Conservation (phyloP, 352 stramenopile genomes). For the Blastocystis sp. region DNA sequence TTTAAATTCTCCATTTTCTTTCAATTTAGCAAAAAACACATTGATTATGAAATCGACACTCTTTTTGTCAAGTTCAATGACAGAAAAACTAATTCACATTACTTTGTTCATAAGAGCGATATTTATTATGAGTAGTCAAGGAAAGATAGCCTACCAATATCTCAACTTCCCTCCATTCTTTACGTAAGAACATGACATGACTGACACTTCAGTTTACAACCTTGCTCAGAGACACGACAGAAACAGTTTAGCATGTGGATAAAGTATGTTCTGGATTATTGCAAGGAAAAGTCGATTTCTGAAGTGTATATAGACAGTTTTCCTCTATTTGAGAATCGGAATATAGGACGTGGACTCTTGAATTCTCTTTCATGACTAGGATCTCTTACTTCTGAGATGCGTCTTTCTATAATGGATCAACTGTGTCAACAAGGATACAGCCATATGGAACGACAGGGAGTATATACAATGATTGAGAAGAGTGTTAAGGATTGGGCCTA, state of each 20-base stretch:
- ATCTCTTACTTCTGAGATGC: not conserved
- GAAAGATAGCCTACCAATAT: not conserved
- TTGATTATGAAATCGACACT: not conserved
- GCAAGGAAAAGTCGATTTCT: not conserved
- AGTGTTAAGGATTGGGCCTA: slow-evolving; percentile 58
- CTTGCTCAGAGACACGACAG: not conserved
- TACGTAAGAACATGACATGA: not conserved
- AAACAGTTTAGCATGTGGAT: slow-evolving; percentile 45
- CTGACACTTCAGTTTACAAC: not conserved
- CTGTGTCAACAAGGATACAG: slow-evolving; percentile 31
- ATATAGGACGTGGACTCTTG: not conserved
- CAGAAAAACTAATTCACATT: too few relatives aligned
- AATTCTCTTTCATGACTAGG: not conserved
- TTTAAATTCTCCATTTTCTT: slow-evolving; percentile 42
- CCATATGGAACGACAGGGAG: not conserved
- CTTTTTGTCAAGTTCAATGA: too few relatives aligned
- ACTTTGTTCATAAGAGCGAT: too few relatives aligned
- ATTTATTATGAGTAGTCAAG: not conserved
- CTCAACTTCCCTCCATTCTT: slow-evolving; percentile 34
- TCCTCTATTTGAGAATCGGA: slow-evolving; percentile 37
- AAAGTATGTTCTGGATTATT: slow-evolving; percentile 46
- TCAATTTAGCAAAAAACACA: not conserved
- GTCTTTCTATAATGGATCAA: slow-evolving; percentile 1
- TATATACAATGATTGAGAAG: slow-evolving; percentile 41
- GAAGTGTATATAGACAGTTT: not conserved